phyloP scores from a whole-genome alignment of 129 eudicot species.

The Cynara cardunculus region DNA sequence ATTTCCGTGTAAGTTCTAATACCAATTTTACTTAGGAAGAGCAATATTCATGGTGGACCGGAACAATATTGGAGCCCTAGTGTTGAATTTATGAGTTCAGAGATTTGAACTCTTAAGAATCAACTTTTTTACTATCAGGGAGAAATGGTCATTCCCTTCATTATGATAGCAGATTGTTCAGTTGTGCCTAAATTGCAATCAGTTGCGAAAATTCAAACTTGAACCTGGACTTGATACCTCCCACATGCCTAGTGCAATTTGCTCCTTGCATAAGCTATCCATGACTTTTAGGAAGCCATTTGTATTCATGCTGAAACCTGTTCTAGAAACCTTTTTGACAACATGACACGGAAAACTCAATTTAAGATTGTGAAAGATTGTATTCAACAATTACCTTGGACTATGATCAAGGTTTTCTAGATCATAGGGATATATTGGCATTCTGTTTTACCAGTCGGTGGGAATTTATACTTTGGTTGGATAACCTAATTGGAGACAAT shows the following conservation, averaged over 20 bases:
- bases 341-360: background rate
- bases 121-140: background rate
- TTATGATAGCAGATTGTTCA: background rate
- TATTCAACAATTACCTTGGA: background rate
- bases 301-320: background rate
- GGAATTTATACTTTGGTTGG: background rate
- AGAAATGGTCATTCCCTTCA: background rate
- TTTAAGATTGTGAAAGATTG: background rate
- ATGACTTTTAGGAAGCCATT: background rate
- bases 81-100: background rate
- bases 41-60: background rate
- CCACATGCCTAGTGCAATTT: too few relatives aligned
- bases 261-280: background rate
- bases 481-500: background rate
- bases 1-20: background rate
- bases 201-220: background rate
- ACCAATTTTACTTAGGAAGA: background rate
- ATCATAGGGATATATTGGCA: background rate
- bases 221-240: background rate
- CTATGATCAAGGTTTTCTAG: background rate
- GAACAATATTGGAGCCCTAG: background rate
- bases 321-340: background rate
- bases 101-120: background rate
- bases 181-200: background rate
- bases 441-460: background rate